Conservation (phyloP, 163 green algal genomes). For the Chlorella variabilis region DNA sequence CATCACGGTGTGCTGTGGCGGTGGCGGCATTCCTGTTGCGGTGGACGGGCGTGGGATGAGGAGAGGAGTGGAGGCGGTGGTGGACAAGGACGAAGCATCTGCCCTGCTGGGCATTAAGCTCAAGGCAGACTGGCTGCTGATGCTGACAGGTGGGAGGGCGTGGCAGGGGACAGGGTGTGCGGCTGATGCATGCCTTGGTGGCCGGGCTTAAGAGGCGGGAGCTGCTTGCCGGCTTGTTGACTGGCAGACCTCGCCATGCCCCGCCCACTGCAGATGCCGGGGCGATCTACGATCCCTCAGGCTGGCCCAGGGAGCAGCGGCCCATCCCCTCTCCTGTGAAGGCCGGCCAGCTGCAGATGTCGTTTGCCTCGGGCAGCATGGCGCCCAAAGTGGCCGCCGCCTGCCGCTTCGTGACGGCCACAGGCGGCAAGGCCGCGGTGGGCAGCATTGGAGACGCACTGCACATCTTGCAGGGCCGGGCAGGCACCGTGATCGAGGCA, state of each 20-base stretch:
- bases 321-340: constrained; percentile 36
- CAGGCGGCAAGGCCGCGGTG: constrained; percentile 37
- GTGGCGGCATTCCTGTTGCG: constrained; percentile 51
- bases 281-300: constrained; percentile 2
- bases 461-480: constrained; percentile 21
- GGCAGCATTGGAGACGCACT: constrained; percentile 44
- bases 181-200: neutral
- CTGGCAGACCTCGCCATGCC: no score
- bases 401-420: constrained; percentile 42
- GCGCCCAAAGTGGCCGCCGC: constrained; percentile 47
- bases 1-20: constrained; percentile 37
- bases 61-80: constrained; percentile 49
- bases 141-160: constrained; percentile 44
- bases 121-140: constrained; percentile 42
- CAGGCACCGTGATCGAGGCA: constrained; percentile 37
- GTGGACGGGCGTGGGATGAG: neutral
- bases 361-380: constrained; percentile 50
- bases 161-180: neutral
- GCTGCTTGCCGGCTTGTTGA: no score
- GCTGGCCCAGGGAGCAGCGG: constrained; percentile 12
- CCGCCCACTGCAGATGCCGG: constrained; percentile 14
- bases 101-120: constrained; percentile 42
- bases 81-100: constrained; percentile 54
- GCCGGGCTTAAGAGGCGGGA: no score
- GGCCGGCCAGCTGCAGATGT: constrained; percentile 6